Conservation (phyloP, 2,329 filamentous ascomycete species). For the Coleophoma cylindrospora region DNA sequence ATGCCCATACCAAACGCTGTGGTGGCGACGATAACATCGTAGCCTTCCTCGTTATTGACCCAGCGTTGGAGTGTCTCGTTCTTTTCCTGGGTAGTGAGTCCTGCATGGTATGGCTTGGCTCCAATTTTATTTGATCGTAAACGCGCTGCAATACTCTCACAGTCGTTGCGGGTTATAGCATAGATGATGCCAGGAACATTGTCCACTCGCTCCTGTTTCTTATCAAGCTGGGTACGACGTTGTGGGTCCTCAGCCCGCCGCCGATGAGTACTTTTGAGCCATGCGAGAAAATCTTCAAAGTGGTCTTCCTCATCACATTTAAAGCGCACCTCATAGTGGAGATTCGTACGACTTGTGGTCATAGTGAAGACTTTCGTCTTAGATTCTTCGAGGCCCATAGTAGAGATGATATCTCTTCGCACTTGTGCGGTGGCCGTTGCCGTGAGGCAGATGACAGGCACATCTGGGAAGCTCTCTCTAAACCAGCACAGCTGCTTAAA, state of each 20-base stretch:
- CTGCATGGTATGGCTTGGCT: constrained; percentile 68
- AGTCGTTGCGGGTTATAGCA: constrained; percentile 69
- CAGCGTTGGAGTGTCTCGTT: constrained; percentile 66
- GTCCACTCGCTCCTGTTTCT: constrained; percentile 48
- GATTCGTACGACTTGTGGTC: constrained; percentile 76
- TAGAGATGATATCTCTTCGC: constrained; percentile 74
- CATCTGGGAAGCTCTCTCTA: constrained; percentile 71
- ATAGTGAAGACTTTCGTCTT: constrained; percentile 73
- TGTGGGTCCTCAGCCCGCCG: constrained; percentile 55
- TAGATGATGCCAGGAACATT: constrained; percentile 77
- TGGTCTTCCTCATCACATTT: constrained; percentile 70
- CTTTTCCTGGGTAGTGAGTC: constrained; percentile 62
- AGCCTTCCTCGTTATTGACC: constrained; percentile 69
- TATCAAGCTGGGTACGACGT: constrained; percentile 53
- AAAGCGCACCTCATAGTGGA: constrained; percentile 88
- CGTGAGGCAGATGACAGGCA: constrained; percentile 89
- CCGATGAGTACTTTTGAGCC: constrained; percentile 69
- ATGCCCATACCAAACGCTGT: constrained; percentile 98
- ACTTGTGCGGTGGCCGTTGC: constrained; percentile 83
- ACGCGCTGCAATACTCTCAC: constrained; percentile 62
- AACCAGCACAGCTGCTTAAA: constrained; percentile 89
- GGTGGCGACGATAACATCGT: constrained; percentile 90
- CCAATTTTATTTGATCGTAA: constrained; percentile 66
- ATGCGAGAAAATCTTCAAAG: constrained; percentile 68
- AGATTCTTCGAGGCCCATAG: constrained; percentile 61